These are phyloP conservation scores for Metschnikowia borealis DNA, from an alignment of 805 yeast species.

Conservation along the genomic window DNA sequence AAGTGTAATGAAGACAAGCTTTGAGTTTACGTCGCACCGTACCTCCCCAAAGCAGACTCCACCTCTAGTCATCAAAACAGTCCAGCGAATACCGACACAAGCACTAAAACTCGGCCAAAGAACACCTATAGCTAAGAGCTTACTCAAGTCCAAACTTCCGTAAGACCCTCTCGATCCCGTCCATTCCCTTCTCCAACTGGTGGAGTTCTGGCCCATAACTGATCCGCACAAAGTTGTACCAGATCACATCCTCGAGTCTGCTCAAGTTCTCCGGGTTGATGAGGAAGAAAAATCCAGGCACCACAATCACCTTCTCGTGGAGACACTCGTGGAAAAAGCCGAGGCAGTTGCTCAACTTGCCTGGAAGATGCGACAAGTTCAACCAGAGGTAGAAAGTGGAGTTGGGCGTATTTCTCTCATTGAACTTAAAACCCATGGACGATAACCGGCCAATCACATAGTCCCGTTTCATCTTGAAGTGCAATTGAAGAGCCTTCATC, in stretches of 20 bases:
- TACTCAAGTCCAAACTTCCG: conserved; percentile 27
- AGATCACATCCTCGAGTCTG: conserved; percentile 49
- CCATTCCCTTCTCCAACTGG: conserved; percentile 52
- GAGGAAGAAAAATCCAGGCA: conserved; percentile 61
- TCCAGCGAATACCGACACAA: no score
- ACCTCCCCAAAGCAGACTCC: no score
- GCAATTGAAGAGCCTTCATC: conserved; percentile 55
- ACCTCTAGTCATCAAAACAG: no score
- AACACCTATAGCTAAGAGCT: no score
- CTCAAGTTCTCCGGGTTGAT: conserved; percentile 51
- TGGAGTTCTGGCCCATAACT: conserved; percentile 58
- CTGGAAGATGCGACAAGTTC: conserved; percentile 51
- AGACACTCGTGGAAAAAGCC: conserved; percentile 63
- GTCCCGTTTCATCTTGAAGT: conserved; percentile 55
- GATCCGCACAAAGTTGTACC: conserved; percentile 56
- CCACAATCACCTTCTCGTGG: conserved; percentile 56
- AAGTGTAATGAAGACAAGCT: no score
- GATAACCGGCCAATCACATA: conserved; percentile 46
- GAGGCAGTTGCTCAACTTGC: conserved; percentile 51
- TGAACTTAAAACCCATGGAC: conserved; percentile 52
- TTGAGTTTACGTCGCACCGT: no score
- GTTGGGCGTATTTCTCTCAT: conserved; percentile 43
- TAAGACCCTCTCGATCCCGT: conserved; percentile 51
- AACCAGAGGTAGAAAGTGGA: conserved; percentile 61
- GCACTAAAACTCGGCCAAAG: no score